A percentile compares a stretch with the other conserved stretches of the same genome.
Conservation (phyloP, 768 basidiomycete species). For the Russula brevipes region DNA sequence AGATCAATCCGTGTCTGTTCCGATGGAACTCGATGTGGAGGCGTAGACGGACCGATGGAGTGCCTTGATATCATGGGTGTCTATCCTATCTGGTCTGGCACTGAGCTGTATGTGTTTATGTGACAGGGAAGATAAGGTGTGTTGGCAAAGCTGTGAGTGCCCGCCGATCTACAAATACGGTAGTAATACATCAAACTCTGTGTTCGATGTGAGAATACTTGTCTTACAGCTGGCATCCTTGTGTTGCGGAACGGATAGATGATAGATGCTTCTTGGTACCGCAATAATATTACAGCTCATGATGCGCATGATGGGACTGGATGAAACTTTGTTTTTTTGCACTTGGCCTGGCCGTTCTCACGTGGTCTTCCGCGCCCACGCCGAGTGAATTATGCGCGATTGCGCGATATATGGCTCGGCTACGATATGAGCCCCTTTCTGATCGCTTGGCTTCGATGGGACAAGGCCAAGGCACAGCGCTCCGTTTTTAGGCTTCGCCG, state of each 20-base stretch:
- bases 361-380: neutral
- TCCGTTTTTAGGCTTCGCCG: neutral
- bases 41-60: constrained; percentile 14
- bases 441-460: constrained; percentile 1
- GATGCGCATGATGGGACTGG: too few species aligned
- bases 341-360: neutral
- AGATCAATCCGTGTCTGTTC: constrained; percentile 31
- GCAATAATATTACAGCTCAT: too few species aligned
- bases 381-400: too few species aligned
- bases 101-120: neutral
- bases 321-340: too few species aligned
- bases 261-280: too few species aligned
- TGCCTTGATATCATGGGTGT: neutral
- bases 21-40: constrained; percentile 37
- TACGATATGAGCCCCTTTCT: neutral
- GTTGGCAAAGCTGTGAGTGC: neutral
- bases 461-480: neutral
- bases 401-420: too few species aligned
- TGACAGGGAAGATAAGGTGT: neutral
- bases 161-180: neutral
- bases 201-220: neutral
- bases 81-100: neutral
- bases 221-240: constrained; percentile 13
- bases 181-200: neutral
- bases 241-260: neutral